Evolutionary conservation across 352 stramenopile genomes (phyloP).

Genomic region (Globisporangium yorkense): DNA sequence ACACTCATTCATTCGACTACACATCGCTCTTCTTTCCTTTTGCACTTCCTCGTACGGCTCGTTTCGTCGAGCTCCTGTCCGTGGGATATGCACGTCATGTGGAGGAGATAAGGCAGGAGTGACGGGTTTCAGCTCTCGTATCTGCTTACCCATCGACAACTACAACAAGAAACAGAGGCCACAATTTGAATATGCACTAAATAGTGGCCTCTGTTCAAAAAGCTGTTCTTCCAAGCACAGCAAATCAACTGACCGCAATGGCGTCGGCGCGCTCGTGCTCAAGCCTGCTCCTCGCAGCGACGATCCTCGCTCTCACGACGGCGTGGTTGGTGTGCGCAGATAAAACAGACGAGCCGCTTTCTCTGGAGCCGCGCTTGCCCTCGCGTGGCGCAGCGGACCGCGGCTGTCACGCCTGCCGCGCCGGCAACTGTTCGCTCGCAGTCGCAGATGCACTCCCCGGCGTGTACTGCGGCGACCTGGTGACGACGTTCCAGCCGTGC

Average conservation of each 20-base stretch:
- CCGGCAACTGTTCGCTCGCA: conserved; percentile 59
- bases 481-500: conserved; percentile 61
- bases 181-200: too few species aligned
- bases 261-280: not conserved
- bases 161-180: too few species aligned
- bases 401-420: conserved; percentile 51
- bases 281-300: not conserved
- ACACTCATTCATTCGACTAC: too few species aligned
- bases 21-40: too few species aligned
- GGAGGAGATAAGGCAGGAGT: too few species aligned
- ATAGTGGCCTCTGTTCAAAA: too few species aligned
- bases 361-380: not conserved
- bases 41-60: too few species aligned
- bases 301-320: not conserved
- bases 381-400: conserved; percentile 17
- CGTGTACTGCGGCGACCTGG: conserved; percentile 65
- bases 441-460: conserved; percentile 40
- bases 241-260: not conserved
- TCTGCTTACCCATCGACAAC: too few species aligned
- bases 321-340: not conserved
- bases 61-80: too few species aligned
- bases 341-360: not conserved
- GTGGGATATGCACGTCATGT: too few species aligned
- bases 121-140: too few species aligned
- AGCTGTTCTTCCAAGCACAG: too few species aligned